Evolutionary conservation across 2,329 filamentous ascomycete genomes (phyloP).

Genomic region (Penicillium frequentans): DNA sequence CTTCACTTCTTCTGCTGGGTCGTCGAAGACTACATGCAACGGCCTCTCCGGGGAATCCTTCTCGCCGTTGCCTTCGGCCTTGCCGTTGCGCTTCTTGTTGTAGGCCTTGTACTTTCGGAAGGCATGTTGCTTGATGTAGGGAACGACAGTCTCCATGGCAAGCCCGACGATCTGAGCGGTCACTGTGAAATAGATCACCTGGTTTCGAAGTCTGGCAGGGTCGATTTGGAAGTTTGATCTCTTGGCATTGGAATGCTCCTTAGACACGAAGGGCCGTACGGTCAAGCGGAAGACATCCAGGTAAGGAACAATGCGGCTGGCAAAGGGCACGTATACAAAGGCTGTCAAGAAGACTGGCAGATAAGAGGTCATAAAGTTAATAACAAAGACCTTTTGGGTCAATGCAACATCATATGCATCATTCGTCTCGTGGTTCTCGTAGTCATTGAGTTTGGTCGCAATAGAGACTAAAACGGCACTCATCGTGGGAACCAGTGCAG

Average conservation of each 20-base stretch:
- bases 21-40: slow-evolving; percentile 54
- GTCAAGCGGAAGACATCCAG: slow-evolving; percentile 82
- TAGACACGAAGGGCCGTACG: slow-evolving; percentile 72
- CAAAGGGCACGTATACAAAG: slow-evolving; percentile 94
- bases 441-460: slow-evolving; percentile 75
- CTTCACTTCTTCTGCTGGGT: slow-evolving; percentile 73
- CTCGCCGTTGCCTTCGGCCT: slow-evolving; percentile 21
- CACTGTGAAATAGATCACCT: slow-evolving; percentile 96
- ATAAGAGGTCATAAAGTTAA: slow-evolving; percentile 97
- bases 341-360: slow-evolving; percentile 85
- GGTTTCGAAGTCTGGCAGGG: slow-evolving; percentile 76
- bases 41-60: slow-evolving; percentile 21
- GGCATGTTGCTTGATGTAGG: slow-evolving; percentile 77
- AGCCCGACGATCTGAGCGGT: slow-evolving; percentile 93
- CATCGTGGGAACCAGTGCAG: slow-evolving; percentile 76
- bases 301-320: slow-evolving; percentile 79
- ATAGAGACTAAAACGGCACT: slow-evolving; percentile 77
- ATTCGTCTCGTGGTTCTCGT: slow-evolving; percentile 90
- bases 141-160: slow-evolving; percentile 79
- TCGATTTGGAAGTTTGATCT: slow-evolving; percentile 75
- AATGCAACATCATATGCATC: slow-evolving; percentile 80
- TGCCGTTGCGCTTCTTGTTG: slow-evolving; percentile 29
- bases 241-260: slow-evolving; percentile 66
- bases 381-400: slow-evolving; percentile 91
- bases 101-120: slow-evolving; percentile 66